Evolutionary conservation across 2,329 filamentous ascomycete species (phyloP), one percentile per base, ranked within the genome.

Genomic region (Tricladium varicosporioides): DNA sequence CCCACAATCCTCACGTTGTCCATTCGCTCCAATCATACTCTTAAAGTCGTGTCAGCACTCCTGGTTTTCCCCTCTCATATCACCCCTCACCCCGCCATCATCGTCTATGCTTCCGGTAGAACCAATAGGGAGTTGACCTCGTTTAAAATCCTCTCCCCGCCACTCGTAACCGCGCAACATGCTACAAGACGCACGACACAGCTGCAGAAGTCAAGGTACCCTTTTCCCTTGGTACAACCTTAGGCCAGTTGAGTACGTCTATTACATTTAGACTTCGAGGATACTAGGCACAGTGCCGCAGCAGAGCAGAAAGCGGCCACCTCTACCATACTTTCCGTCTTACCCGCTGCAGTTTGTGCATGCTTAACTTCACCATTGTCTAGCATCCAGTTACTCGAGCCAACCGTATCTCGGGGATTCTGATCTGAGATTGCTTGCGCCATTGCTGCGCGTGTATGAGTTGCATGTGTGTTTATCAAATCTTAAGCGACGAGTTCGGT

Each of bases 331-430:
- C n/a, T 13, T 32, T 45, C 42, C 51, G 22, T 19, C 51, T 53
- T 46, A 44, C 51, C 51, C 51, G 51, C 51, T 46, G 43, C 27
- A 15, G 22, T 44, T 43, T 42, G 22, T 32, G 49, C 36, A 51
- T 19, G 36, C 33, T 44, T 51, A 44, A 44, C 22, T 13, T 3
- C 33, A 43, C 49, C 49, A 16, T 44, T 16, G 5, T 16, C 42
- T 43, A 13, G 16, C 40, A 7, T 50, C 36, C n/a, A 40, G 11
- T n/a, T n/a, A n/a, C 36, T 40, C 10, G 11, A 11, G 9, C 36
- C 36, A 40, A 40, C 9, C 36, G n/a, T 13, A 27, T 27, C 22
- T 27, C 22, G 22, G 22, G 22, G 22, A 27, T 27, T 27, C 22
- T 27, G 22, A 27, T 27, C 22, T 27, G 10, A 32, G 48, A 50